These are phyloP conservation scores for Penicillium manginii DNA, from an alignment of 495 filamentous ascomycete genomes.

Conservation along the genomic window DNA sequence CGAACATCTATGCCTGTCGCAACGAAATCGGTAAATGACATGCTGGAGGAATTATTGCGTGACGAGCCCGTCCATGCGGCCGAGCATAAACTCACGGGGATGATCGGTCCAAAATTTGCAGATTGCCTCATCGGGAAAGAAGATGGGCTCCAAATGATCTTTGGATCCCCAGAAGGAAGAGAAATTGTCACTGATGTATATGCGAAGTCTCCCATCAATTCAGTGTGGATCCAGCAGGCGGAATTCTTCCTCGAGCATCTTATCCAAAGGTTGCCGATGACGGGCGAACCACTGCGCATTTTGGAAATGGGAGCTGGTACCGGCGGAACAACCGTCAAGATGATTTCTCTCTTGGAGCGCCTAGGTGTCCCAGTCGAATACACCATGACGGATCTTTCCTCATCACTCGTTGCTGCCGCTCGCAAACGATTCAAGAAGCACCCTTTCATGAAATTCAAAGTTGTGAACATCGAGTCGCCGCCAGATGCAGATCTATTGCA, in stretches of 20 bases:
- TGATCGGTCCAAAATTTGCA: conserved; percentile 44
- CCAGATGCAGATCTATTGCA: conserved; percentile 16
- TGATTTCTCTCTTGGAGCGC: conserved; percentile 26
- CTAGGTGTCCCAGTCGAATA: conserved; percentile 34
- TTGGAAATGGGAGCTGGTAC: conserved; percentile 45
- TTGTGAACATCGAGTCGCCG: conserved; percentile 38
- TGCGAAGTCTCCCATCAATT: neutral
- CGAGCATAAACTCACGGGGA: conserved; percentile 9
- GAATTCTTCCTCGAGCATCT: conserved; percentile 1
- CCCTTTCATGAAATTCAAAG: conserved; percentile 31
- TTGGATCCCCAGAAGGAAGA: conserved; percentile 46
- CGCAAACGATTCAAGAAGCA: conserved; percentile 14
- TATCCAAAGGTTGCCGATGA: conserved; percentile 5
- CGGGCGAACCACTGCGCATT: conserved; percentile 16
- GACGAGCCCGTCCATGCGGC: conserved; percentile 47
- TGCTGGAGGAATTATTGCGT: conserved; percentile 41
- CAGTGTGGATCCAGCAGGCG: neutral
- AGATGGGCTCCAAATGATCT: conserved; percentile 53
- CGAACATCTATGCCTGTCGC: conserved; percentile 43
- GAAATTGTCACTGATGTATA: neutral
- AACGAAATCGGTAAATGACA: conserved; percentile 31
- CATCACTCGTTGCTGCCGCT: conserved; percentile 37
- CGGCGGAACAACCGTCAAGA: conserved; percentile 42
- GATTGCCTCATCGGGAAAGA: conserved; percentile 32
- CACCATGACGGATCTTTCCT: conserved; percentile 47